Conservation (phyloP, 179 eudicot genomes). For the Beta corolliflora region DNA sequence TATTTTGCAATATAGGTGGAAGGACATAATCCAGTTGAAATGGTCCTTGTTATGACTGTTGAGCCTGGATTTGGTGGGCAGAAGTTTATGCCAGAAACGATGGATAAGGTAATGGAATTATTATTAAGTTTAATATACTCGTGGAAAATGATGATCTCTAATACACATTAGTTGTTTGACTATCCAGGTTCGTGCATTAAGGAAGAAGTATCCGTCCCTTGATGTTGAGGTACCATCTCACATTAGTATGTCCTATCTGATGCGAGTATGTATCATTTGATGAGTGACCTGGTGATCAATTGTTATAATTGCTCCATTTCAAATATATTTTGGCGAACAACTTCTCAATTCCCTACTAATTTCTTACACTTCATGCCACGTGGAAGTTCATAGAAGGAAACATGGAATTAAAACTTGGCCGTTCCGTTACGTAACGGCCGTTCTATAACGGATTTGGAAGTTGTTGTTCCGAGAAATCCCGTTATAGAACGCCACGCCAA, state of each 20-base stretch:
- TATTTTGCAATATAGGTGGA: conserved; percentile 55
- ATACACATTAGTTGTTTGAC: neutral
- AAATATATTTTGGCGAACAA: too few species aligned
- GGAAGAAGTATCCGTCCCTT: conserved; percentile 86
- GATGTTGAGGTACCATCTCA: conserved; percentile 77
- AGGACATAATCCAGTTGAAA: conserved; percentile 74
- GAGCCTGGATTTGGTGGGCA: conserved; percentile 99
- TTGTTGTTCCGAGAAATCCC: too few species aligned
- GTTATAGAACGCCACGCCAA: too few species aligned
- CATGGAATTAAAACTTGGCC: too few species aligned
- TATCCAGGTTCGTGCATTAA: conserved; percentile 68
- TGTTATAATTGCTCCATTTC: too few species aligned
- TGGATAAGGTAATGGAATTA: conserved; percentile 74
- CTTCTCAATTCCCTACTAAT: too few species aligned
- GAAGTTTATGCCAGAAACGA: conserved; percentile 94
- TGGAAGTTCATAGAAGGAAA: too few species aligned
- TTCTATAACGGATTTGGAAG: too few species aligned
- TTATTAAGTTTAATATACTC: conserved; percentile 6
- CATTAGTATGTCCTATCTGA: neutral
- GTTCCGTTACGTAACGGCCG: too few species aligned
- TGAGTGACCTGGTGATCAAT: conserved; percentile 2
- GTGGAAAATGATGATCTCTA: neutral
- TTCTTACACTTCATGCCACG: too few species aligned
- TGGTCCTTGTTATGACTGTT: conserved; percentile 98
- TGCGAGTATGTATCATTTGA: neutral